These are phyloP conservation scores for Penicillium sp. DNA, from an alignment of 2,329 filamentous ascomycete genomes.

Conservation along the genomic window DNA sequence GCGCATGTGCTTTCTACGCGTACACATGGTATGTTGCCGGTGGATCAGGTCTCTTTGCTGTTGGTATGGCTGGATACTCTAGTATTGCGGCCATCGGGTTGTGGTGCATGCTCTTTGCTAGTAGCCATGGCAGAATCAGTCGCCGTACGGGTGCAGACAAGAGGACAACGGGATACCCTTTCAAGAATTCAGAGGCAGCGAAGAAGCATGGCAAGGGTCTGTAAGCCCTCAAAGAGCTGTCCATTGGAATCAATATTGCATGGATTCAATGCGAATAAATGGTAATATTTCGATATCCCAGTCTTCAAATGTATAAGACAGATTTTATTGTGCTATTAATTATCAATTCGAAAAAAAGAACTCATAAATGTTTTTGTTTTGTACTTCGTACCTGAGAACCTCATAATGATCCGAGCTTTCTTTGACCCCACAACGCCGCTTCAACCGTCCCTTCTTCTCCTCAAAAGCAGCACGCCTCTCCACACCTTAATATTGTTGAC, in stretches of 20 bases:
- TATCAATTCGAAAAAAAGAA: not conserved
- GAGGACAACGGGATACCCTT: slow-evolving; percentile 64
- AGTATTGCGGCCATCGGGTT: slow-evolving; percentile 60
- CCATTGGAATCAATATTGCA: not conserved
- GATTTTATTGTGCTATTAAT: not conserved
- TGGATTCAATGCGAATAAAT: not conserved
- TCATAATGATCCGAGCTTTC: slow-evolving; percentile 9
- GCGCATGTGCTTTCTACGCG: slow-evolving; percentile 60
- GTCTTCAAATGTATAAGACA: not conserved
- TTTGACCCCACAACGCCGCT: slow-evolving; percentile 23
- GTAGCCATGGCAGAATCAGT: slow-evolving; percentile 56
- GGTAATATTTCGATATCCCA: not conserved
- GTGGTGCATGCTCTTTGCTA: slow-evolving; percentile 63
- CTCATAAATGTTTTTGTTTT: not conserved
- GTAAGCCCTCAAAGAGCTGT: not conserved
- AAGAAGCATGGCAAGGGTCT: slow-evolving; percentile 45
- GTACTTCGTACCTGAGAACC: not conserved
- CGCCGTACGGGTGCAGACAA: slow-evolving; percentile 66
- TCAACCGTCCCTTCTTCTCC: slow-evolving; percentile 21
- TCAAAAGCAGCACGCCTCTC: slow-evolving; percentile 32
- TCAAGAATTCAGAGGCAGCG: slow-evolving; percentile 59
- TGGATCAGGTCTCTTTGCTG: slow-evolving; percentile 56
- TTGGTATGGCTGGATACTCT: slow-evolving; percentile 59
- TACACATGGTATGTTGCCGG: slow-evolving; percentile 64
- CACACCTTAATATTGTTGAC: slow-evolving; percentile 2